phyloP scores from a whole-genome alignment of 1,139 yeast species.

The Scheffersomyces cryptocercus region DNA sequence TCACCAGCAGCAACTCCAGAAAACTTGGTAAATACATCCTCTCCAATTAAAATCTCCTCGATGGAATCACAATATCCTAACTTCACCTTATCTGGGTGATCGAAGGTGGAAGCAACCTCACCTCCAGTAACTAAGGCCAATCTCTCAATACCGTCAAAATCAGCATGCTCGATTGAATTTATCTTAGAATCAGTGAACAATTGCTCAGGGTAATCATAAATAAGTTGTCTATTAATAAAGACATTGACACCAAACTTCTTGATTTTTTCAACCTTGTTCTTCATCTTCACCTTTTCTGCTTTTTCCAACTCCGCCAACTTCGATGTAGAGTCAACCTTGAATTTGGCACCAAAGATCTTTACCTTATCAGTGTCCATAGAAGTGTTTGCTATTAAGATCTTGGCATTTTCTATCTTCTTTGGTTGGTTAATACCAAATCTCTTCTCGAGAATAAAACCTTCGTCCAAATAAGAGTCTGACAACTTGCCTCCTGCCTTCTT shows the following conservation, averaged over 20 bases:
- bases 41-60: constrained; percentile 93
- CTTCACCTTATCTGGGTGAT: constrained; percentile 81
- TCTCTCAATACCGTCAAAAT: constrained; percentile 97
- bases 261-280: constrained; percentile 83
- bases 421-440: constrained; percentile 95
- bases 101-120: constrained; percentile 96
- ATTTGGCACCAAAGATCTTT: constrained; percentile 95
- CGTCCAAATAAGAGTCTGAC: constrained; percentile 90
- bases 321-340: constrained; percentile 92
- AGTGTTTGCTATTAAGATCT: constrained; percentile 89
- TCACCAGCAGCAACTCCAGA: constrained; percentile 95
- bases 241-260: constrained; percentile 80
- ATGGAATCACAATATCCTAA: constrained; percentile 87
- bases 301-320: constrained; percentile 94
- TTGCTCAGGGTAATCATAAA: constrained; percentile 98
- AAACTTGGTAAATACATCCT: constrained; percentile 80
- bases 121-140: constrained; percentile 97
- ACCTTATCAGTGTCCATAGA: constrained; percentile 98
- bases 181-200: constrained; percentile 84
- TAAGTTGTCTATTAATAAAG: constrained; percentile 92
- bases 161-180: constrained; percentile 96
- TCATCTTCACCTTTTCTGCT: constrained; percentile 95
- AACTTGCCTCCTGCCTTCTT: constrained; percentile 92
- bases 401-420: constrained; percentile 78
- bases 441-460: constrained; percentile 90